Evolutionary conservation across 768 basidiomycete species (phyloP).

Genomic region (Pholiota conissans): DNA sequence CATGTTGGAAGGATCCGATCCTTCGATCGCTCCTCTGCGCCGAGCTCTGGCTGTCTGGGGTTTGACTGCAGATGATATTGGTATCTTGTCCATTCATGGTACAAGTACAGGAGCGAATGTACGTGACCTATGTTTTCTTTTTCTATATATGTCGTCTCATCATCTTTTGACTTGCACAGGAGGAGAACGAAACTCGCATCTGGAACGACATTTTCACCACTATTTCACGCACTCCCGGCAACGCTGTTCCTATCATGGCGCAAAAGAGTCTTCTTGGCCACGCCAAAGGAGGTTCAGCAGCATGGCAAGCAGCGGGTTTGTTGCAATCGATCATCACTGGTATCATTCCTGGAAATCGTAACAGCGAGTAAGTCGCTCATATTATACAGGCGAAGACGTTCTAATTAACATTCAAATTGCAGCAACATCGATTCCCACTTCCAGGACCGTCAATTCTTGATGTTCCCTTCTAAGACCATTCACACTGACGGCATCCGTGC

Average conservation of each 20-base stretch:
- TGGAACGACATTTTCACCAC: constrained; percentile 95
- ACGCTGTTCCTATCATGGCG: constrained; percentile 96
- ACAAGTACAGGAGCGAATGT: constrained; percentile 86
- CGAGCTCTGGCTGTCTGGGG: constrained; percentile 98
- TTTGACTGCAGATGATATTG: constrained; percentile 89
- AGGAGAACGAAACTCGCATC: constrained; percentile 96
- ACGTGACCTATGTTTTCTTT: constrained; percentile 20
- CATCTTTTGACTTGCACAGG: constrained; percentile 40
- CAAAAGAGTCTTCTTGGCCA: constrained; percentile 98
- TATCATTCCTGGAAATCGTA: constrained; percentile 92
- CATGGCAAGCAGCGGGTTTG: constrained; percentile 95
- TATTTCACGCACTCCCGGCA: constrained; percentile 87
- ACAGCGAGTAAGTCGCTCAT: constrained; percentile 77
- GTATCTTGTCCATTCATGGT: constrained; percentile 86
- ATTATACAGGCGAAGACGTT: background rate
- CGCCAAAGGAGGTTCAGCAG: constrained; percentile 98
- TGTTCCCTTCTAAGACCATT: constrained; percentile 98
- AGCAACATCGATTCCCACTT: constrained; percentile 95
- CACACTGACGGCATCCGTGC: constrained; percentile 91
- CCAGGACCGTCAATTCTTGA: constrained; percentile 82
- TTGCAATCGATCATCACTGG: constrained; percentile 84
- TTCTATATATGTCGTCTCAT: constrained; percentile 1
- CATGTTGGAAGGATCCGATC: constrained; percentile 89
- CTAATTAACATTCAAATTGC: constrained; percentile 9
- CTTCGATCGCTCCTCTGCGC: constrained; percentile 86